phyloP scores from a whole-genome alignment of 1,139 yeast genomes.

The Hyphopichia wangnamkhiaoensis region DNA sequence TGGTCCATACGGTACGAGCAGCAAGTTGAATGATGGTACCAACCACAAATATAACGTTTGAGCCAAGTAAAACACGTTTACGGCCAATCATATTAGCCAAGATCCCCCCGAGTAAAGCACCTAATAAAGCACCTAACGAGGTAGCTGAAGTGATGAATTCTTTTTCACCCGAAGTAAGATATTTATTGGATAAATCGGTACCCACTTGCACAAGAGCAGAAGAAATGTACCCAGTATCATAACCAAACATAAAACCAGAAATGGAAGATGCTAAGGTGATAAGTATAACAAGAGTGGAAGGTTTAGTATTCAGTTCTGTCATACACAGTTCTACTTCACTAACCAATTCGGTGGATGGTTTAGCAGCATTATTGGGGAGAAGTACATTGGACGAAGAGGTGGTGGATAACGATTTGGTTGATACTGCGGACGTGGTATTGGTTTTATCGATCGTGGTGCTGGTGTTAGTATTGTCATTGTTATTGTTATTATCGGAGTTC shows the following conservation, averaged over 20 bases:
- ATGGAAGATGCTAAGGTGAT: conserved; percentile 81
- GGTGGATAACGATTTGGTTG: background rate
- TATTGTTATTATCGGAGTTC: too few species aligned
- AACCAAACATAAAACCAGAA: conserved; percentile 95
- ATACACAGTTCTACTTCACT: conserved; percentile 7
- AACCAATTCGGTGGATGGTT: conserved; percentile 3
- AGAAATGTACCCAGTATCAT: conserved; percentile 94
- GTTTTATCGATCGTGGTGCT: background rate
- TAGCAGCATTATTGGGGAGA: background rate
- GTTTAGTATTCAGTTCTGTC: conserved; percentile 35
- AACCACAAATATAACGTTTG: conserved; percentile 73
- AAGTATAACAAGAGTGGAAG: conserved; percentile 64
- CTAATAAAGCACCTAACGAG: conserved; percentile 84
- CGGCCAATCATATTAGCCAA: conserved; percentile 83
- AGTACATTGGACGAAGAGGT: conserved; percentile 2
- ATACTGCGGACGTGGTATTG: background rate
- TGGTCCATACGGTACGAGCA: conserved; percentile 80
- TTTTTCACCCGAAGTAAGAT: conserved; percentile 71
- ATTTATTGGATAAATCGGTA: conserved; percentile 57
- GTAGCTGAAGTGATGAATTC: conserved; percentile 95
- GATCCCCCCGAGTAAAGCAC: conserved; percentile 75
- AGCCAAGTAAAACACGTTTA: conserved; percentile 74
- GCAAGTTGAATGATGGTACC: conserved; percentile 86
- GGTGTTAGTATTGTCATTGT: too few species aligned
- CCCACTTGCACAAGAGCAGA: conserved; percentile 87